phyloP scores from a whole-genome alignment of 2,329 filamentous ascomycete species.

The Exophiala phaeomuriformis region DNA sequence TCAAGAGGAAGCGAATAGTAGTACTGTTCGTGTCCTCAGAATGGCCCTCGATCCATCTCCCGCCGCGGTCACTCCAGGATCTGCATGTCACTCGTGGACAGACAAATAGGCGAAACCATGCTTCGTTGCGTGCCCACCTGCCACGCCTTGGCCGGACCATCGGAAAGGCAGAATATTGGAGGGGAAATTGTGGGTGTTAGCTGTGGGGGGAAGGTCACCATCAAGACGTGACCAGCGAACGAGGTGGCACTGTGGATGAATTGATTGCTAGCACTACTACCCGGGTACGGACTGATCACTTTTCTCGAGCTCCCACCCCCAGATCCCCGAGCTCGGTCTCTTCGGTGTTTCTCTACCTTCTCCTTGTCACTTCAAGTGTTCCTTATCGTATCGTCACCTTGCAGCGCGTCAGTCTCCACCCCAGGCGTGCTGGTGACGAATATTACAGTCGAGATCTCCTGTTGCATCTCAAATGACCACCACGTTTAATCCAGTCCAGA shows the following conservation, averaged over 20 bases:
- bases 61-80: neutral
- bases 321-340: slow-evolving; percentile 9
- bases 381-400: neutral
- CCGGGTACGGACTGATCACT: neutral
- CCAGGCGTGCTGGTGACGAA: neutral
- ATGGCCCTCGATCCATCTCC: neutral
- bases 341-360: slow-evolving; percentile 5
- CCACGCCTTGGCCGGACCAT: neutral
- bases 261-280: no score
- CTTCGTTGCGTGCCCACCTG: neutral
- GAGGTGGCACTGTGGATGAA: no score
- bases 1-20: no score
- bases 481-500: slow-evolving; percentile 10
- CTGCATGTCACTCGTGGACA: neutral
- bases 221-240: no score
- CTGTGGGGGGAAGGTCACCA: neutral
- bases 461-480: slow-evolving; percentile 13
- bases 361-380: neutral
- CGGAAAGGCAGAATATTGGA: neutral
- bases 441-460: neutral
- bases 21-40: no score
- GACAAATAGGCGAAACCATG: neutral
- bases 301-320: neutral
- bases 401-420: slow-evolving; percentile 2
- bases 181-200: neutral